These are phyloP conservation scores for Amanita polypyramis DNA, from an alignment of 768 basidiomycete genomes.

Conservation along the genomic window DNA sequence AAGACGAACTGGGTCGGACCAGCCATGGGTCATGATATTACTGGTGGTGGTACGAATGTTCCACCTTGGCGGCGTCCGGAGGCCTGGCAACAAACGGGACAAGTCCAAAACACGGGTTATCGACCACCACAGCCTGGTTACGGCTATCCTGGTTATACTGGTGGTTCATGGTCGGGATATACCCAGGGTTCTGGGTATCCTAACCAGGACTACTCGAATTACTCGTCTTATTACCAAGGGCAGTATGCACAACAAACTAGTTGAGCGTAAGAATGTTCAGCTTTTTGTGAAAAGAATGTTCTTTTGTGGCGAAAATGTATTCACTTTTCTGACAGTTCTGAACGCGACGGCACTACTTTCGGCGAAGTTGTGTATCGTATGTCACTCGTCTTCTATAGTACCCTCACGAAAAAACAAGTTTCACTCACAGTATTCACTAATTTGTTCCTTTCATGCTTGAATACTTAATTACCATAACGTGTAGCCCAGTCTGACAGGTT, in stretches of 20 bases:
- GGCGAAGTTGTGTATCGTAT: not conserved
- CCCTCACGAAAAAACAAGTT: not conserved
- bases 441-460: not conserved
- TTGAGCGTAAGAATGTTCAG: not conserved
- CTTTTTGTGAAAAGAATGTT: not conserved
- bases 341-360: not conserved
- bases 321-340: not conserved
- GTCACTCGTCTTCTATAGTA: constrained; percentile 14
- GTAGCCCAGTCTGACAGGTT: constrained; percentile 7
- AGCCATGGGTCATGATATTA: constrained; percentile 50
- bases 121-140: constrained; percentile 60
- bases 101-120: constrained; percentile 46
- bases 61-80: constrained; percentile 91
- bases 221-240: constrained; percentile 81
- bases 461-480: constrained; percentile 13
- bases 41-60: constrained; percentile 68
- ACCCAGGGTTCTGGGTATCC: constrained; percentile 33
- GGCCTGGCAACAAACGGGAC: constrained; percentile 60
- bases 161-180: constrained; percentile 40
- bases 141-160: constrained; percentile 21
- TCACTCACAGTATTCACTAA: not conserved
- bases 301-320: not conserved
- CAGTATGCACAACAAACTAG: constrained; percentile 67
- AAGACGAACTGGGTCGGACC: constrained; percentile 44
- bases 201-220: constrained; percentile 70